Evolutionary conservation across 202 grass and related monocot genomes (phyloP).

Genomic region (Schoenoplectus triqueter): DNA sequence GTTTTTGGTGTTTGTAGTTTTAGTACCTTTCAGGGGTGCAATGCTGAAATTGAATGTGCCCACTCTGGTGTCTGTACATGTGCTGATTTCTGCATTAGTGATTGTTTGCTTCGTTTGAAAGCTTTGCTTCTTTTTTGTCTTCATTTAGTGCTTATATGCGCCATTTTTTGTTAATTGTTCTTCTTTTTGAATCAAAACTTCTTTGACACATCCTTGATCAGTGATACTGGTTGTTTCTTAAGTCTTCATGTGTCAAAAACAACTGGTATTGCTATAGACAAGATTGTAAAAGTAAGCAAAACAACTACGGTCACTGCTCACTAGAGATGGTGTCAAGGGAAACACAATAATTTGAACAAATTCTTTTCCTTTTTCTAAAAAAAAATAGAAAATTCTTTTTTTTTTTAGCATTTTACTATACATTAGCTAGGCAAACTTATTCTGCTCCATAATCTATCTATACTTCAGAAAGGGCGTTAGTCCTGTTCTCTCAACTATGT

Average conservation of each 20-base stretch:
- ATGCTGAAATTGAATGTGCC: slow-evolving; percentile 6
- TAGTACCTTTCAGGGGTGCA: background rate
- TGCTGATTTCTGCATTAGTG: background rate
- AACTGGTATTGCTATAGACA: background rate
- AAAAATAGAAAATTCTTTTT: no score
- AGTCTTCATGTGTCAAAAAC: background rate
- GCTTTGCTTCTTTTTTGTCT: background rate
- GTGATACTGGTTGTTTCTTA: background rate
- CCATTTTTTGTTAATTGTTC: background rate
- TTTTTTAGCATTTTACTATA: no score
- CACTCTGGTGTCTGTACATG: background rate
- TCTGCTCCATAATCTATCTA: no score
- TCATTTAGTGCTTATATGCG: background rate
- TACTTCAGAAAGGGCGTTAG: no score
- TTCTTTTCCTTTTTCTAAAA: no score
- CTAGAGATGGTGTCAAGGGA: no score
- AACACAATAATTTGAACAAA: no score
- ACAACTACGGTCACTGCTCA: no score
- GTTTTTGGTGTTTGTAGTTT: slow-evolving; percentile 17
- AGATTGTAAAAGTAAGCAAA: background rate
- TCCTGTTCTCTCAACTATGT: no score
- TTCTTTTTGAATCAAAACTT: background rate
- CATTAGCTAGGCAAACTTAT: no score
- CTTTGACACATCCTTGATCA: no score
- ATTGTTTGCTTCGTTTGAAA: background rate